phyloP scores from a whole-genome alignment of 2,329 filamentous ascomycete species.

The Geosmithia flava region DNA sequence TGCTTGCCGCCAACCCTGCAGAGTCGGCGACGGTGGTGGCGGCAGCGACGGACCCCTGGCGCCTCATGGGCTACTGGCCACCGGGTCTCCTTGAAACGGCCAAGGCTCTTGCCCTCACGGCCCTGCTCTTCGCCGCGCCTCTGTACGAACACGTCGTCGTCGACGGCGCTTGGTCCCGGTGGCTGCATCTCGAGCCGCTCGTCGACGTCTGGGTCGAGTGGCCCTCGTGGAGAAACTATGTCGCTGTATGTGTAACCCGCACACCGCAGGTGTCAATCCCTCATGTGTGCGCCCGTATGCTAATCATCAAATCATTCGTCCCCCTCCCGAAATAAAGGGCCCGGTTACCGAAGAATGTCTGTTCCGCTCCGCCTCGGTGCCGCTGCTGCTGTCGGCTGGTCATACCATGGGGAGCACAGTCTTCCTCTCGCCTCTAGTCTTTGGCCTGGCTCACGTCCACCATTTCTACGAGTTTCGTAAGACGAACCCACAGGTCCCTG shows the following conservation, averaged over 20 bases:
- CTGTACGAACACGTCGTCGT: conserved; percentile 69
- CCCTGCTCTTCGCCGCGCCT: conserved; percentile 70
- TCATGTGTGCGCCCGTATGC: neutral
- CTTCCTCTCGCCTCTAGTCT: conserved; percentile 76
- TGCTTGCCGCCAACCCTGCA: conserved; percentile 17
- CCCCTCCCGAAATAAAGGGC: conserved; percentile 34
- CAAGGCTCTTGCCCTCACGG: conserved; percentile 57
- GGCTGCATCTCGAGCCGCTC: conserved; percentile 42
- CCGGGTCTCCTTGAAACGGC: conserved; percentile 50
- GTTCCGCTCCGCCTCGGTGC: conserved; percentile 78
- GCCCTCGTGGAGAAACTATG: conserved; percentile 75
- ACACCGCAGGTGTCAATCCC: too few relatives aligned
- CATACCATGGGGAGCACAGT: conserved; percentile 48
- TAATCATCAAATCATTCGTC: neutral
- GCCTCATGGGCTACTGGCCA: conserved; percentile 73
- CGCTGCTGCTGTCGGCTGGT: conserved; percentile 64
- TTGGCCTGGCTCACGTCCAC: conserved; percentile 86
- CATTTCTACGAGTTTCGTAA: conserved; percentile 92
- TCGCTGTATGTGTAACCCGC: conserved; percentile 49
- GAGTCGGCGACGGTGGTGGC: conserved; percentile 16
- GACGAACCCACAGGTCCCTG: conserved; percentile 59
- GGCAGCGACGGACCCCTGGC: conserved; percentile 37
- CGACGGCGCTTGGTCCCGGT: conserved; percentile 56
- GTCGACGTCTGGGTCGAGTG: conserved; percentile 55
- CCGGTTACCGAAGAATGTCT: conserved; percentile 88